Evolutionary conservation across 192 early-diverging fungal species (phyloP).

Genomic region (Linnemannia elongata): DNA sequence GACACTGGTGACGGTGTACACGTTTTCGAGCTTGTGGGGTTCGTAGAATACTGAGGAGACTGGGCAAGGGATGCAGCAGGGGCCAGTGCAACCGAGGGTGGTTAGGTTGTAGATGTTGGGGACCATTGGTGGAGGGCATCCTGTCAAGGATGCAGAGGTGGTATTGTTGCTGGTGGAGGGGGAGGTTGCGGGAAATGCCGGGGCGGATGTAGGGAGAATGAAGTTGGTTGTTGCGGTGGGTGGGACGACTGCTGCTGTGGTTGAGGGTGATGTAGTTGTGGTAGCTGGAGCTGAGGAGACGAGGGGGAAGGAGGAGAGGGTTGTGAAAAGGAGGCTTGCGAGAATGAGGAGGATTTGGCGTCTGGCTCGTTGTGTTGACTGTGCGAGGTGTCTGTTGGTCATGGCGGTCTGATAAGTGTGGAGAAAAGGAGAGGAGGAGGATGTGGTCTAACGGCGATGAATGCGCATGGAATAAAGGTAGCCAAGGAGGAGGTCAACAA

Average conservation of each 20-base stretch:
- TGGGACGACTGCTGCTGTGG: background rate
- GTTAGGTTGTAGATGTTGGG: constrained; percentile 16
- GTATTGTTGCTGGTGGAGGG: background rate
- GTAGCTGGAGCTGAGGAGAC: background rate
- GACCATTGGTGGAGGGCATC: constrained; percentile 34
- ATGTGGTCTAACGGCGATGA: background rate
- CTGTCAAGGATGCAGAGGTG: background rate
- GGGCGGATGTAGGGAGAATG: constrained; percentile 3
- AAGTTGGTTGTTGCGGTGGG: constrained; percentile 6
- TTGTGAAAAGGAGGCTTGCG: background rate
- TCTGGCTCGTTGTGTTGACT: background rate
- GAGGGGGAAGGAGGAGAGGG: background rate
- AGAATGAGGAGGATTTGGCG: background rate
- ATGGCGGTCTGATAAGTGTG: background rate
- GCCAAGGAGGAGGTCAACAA: background rate
- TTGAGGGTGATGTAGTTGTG: background rate
- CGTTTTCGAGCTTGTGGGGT: constrained; percentile 18
- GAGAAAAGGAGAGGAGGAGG: background rate
- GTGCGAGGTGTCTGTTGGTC: background rate
- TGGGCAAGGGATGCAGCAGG: constrained; percentile 43
- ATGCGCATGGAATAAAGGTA: background rate
- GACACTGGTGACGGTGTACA: constrained; percentile 33
- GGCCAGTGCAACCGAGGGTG: constrained; percentile 12
- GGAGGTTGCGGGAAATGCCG: background rate
- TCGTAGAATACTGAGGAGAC: constrained; percentile 37